Percentiles rank a stretch among this genome's conserved stretches.
These are phyloP conservation scores for Vaccinium corymbosum DNA, from an alignment of 148 eudicot genomes.

Conservation along the genomic window DNA sequence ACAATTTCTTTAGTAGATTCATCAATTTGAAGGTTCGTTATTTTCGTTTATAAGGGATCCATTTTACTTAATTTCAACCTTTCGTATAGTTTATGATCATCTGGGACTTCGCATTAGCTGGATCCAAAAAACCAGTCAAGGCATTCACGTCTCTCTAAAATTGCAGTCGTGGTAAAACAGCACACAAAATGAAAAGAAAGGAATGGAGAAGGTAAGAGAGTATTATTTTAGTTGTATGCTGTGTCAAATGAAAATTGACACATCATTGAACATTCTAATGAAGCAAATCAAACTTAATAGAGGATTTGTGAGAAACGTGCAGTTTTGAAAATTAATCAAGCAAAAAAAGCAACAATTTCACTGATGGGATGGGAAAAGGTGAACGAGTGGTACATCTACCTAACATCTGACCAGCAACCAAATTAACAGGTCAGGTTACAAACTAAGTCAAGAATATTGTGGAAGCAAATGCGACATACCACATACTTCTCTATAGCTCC, in stretches of 20 bases:
- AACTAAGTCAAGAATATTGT: neutral
- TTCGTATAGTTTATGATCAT: too few species aligned
- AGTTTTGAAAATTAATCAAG: neutral
- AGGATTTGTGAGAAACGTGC: neutral
- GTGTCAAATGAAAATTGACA: neutral
- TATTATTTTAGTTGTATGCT: neutral
- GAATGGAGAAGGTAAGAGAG: neutral
- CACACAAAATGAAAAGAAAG: neutral
- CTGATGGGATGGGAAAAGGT: neutral
- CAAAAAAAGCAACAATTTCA: neutral
- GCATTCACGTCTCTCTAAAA: too few species aligned
- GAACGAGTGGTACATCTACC: neutral
- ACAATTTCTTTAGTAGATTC: neutral
- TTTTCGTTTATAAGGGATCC: too few species aligned
- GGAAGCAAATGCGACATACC: slow-evolving; percentile 54
- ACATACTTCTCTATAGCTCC: slow-evolving; percentile 82
- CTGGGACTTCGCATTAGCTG: too few species aligned
- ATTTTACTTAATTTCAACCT: too few species aligned
- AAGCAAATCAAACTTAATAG: neutral
- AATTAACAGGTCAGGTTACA: neutral
- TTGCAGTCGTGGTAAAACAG: too few species aligned
- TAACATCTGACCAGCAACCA: neutral
- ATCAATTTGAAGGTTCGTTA: too few species aligned
- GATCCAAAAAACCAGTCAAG: too few species aligned
- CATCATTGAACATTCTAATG: neutral